Evolutionary conservation across 1,284 basidiomycete genomes (phyloP).

Genomic region (Leccinum subrobustum): DNA sequence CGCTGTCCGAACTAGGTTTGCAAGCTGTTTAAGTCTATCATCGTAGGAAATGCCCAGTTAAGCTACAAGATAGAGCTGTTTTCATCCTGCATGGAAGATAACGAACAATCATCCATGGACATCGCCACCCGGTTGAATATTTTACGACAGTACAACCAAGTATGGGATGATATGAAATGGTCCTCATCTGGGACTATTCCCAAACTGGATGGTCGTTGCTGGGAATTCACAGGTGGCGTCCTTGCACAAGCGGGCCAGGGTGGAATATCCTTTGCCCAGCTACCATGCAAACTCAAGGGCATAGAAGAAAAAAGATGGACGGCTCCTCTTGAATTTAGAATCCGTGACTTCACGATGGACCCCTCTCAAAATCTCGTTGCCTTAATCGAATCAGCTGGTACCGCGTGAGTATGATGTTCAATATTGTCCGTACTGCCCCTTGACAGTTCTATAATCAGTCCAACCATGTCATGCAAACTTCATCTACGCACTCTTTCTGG

Average conservation of each 20-base stretch:
- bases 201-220: constrained; percentile 39
- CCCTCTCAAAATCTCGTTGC: constrained; percentile 58
- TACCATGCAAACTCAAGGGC: constrained; percentile 49
- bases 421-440: background rate
- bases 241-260: constrained; percentile 42
- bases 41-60: constrained; percentile 38
- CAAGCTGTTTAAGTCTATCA: constrained; percentile 40
- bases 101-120: constrained; percentile 29
- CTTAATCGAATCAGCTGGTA: constrained; percentile 39
- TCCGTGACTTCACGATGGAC: constrained; percentile 65
- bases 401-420: constrained; percentile 17
- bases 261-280: constrained; percentile 40
- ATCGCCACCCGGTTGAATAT: constrained; percentile 38
- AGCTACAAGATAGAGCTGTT: constrained; percentile 55
- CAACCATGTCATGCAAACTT: constrained; percentile 21
- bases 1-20: constrained; percentile 42
- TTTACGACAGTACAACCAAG: constrained; percentile 41
- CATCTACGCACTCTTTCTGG: constrained; percentile 31
- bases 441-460: constrained; percentile 16
- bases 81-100: constrained; percentile 46
- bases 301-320: constrained; percentile 51
- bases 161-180: constrained; percentile 48
- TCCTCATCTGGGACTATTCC: constrained; percentile 35
- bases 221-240: constrained; percentile 63
- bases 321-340: constrained; percentile 37